Percentiles rank a stretch among this genome's conserved stretches.
Conservation (phyloP, 371 early-diverging fungal genomes). For the Funneliformis caledonium region DNA sequence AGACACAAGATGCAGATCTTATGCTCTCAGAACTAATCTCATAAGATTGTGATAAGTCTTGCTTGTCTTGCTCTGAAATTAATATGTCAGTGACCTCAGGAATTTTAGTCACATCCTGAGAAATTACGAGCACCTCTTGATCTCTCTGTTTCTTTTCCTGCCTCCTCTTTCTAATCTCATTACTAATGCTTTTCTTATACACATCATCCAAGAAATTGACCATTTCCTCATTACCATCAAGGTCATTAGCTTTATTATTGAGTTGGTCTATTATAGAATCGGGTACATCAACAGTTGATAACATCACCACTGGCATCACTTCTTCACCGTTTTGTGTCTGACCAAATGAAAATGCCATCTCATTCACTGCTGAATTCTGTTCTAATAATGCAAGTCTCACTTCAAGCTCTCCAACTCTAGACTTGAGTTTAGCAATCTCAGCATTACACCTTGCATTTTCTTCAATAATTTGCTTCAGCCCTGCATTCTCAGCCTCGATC, state of each 20-base stretch:
- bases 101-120: background rate
- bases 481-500: background rate
- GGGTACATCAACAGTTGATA: background rate
- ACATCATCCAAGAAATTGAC: background rate
- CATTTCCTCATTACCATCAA: background rate
- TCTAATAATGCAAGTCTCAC: too few species aligned
- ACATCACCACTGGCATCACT: background rate
- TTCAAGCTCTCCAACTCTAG: background rate
- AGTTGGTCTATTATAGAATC: background rate
- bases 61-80: background rate
- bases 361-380: too few species aligned
- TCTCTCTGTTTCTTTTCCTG: background rate
- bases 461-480: slow-evolving; percentile 19
- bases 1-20: too few species aligned
- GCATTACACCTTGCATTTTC: too few species aligned
- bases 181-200: too few species aligned
- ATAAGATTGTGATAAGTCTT: too few species aligned
- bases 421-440: background rate
- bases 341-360: too few species aligned
- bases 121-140: background rate
- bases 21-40: too few species aligned
- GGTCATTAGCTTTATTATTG: background rate
- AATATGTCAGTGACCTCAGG: background rate
- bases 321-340: too few species aligned
- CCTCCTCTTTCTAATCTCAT: background rate